Evolutionary conservation across 164 flowering plant species (phyloP), one percentile per base, ranked within the genome.

Genomic region (Nymphaea thermarum): DNA sequence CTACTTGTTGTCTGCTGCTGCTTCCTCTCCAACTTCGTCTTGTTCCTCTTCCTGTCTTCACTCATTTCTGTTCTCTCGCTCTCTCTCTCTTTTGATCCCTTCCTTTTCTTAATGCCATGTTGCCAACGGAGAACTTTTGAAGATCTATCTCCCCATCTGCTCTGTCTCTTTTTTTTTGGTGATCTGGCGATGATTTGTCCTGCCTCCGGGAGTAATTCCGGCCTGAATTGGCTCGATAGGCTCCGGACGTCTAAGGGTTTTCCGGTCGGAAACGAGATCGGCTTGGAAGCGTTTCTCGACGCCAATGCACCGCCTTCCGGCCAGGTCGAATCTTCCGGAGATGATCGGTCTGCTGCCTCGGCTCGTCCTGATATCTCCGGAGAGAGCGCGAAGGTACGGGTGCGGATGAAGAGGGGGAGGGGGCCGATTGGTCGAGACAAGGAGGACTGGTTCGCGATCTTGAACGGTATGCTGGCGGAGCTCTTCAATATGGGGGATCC

Each of bases 171-270:
- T 60, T 16, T 12, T 51, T 65, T 51, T 51, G 0, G 36, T 25
- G 36, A 51, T 51, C 57, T 10, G 12, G 57, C 57, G 12, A 83
- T 82, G 86, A 73, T 78, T 55, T 79, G 84, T 71, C 77, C 87
- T n/a, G 66, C 78, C 59, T 60, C 78, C 16, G 62, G 79, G 73
- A 71, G 70, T 6, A 80, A 80, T 71, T 81, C 91, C 55, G 75
- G 74, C 36, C 73, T 88, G 6, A 82, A 71, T 66, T 92, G 96
- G 96, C 84, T 92, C 16, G 89, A 85, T 78, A 87, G 91, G 59
- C 89, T 92, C 74, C 91, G 96, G 2, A 75, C 87, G 59, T 79
- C 79, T 73, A 81, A 79, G 76, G 92, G 92, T 61, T 80, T 89
- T 70, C 83, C 92, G 4, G 60, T 74, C 67, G 79, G 45, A 66